phyloP scores from a whole-genome alignment of 2,329 filamentous ascomycete species.

The Claviceps sorghi region DNA sequence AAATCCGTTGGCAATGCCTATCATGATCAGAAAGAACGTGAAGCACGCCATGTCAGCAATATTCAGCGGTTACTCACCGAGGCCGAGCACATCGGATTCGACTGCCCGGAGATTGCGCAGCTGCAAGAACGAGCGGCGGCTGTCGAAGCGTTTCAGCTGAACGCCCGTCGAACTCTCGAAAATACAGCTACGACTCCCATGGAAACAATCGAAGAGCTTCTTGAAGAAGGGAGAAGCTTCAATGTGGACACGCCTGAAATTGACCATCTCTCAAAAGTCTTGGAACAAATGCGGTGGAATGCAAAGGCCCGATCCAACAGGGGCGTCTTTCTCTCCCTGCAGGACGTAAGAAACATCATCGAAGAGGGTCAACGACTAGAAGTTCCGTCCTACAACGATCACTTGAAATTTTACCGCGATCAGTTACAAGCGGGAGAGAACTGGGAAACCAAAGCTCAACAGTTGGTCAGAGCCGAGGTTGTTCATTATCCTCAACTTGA shows the following conservation, averaged over 20 bases:
- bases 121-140: conserved; percentile 73
- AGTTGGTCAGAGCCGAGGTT: conserved; percentile 79
- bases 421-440: conserved; percentile 63
- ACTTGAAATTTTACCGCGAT: conserved; percentile 60
- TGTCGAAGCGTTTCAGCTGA: conserved; percentile 71
- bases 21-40: conserved; percentile 65
- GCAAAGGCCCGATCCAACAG: conserved; percentile 55
- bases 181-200: conserved; percentile 49
- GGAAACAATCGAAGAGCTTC: conserved; percentile 70
- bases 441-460: conserved; percentile 87
- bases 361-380: conserved; percentile 62
- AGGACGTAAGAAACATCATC: conserved; percentile 68
- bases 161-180: conserved; percentile 55
- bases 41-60: conserved; percentile 77
- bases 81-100: conserved; percentile 79
- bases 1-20: conserved; percentile 45
- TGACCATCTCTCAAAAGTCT: conserved; percentile 61
- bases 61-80: conserved; percentile 72
- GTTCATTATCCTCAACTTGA: conserved; percentile 93
- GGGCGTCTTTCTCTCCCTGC: conserved; percentile 52
- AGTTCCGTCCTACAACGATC: conserved; percentile 66
- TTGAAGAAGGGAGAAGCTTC: conserved; percentile 79
- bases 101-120: conserved; percentile 78
- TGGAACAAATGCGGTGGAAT: conserved; percentile 82
- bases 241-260: conserved; percentile 87